Evolutionary conservation across 768 basidiomycete genomes (phyloP).

Genomic region (Cystobasidium ongulense): DNA sequence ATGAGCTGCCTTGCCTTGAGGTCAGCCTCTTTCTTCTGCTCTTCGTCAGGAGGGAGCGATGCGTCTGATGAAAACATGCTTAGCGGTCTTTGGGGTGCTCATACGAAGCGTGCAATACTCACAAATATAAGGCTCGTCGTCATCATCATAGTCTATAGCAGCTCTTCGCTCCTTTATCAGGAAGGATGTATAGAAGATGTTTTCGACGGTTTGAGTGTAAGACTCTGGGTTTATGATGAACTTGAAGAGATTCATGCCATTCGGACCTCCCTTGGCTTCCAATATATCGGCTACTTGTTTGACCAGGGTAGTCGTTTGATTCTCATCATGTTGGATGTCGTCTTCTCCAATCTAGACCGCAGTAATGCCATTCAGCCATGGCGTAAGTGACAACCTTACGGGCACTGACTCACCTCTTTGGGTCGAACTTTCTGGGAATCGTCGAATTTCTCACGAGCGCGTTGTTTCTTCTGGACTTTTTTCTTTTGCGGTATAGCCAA

Average conservation of each 20-base stretch:
- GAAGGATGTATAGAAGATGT: slow-evolving; percentile 90
- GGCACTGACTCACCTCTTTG: background rate
- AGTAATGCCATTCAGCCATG: background rate
- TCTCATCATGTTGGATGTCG: slow-evolving; percentile 71
- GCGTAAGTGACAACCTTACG: background rate
- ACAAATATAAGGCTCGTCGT: slow-evolving; percentile 45
- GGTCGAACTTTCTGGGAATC: slow-evolving; percentile 54
- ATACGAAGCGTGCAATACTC: no score
- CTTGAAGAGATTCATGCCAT: slow-evolving; percentile 66
- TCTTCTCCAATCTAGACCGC: slow-evolving; percentile 55
- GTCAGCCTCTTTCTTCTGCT: slow-evolving; percentile 59
- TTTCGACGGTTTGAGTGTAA: slow-evolving; percentile 92
- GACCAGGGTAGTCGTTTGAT: slow-evolving; percentile 85
- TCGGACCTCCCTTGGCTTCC: slow-evolving; percentile 44
- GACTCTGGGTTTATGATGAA: slow-evolving; percentile 82
- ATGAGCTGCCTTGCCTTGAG: slow-evolving; percentile 70
- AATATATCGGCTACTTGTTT: slow-evolving; percentile 60
- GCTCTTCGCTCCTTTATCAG: slow-evolving; percentile 49
- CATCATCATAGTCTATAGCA: slow-evolving; percentile 52
- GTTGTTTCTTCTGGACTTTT: slow-evolving; percentile 46
- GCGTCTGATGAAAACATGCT: slow-evolving; percentile 46
- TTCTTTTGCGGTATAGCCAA: slow-evolving; percentile 78
- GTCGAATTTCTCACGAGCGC: slow-evolving; percentile 42
- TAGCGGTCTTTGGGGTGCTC: background rate
- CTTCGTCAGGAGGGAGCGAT: slow-evolving; percentile 58